Base-by-base conservation (phyloP, 192 early-diverging fungal genomes). In the Coemansia sp. region DNA sequence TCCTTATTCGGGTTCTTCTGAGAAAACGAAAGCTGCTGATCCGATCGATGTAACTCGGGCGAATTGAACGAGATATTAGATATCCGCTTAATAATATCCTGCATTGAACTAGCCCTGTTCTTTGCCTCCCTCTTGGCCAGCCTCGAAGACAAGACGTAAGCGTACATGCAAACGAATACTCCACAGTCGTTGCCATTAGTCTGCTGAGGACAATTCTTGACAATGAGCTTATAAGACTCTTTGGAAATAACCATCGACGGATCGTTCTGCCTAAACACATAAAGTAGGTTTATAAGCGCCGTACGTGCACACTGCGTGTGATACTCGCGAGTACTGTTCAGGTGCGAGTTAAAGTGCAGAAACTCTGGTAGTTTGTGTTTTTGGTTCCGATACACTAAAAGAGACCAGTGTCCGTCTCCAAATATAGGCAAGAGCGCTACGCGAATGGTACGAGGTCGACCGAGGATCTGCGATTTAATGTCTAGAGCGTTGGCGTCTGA, bases 201-300 rank as follows among this genome's bases (percentile, higher is more conserved):
- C 72, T 83, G 80, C 65, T 83, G 80, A 44, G 80, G 80, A 16
- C 80, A 83, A 55, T 75, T 83, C 62, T 83, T 83, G 47, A 83
- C 66, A 10, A 83, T 75, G 16, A 83, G 73, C 65, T 67, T 71
- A 41, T 83, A 83, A 5, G 80, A 78, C 16, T 83, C 80, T 31
- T 83, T 75, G 0, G 80, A 83, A 20, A 83, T 83, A 0, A 24
- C 47, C 80, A 83, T 83, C 13, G 20, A 57, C 10, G 76, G 67
- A 36, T 83, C 80, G 63, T 83, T 83, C 33, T 71, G 70, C 11
- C 80, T 57, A 33, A 83, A 78, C 63, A 83, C 76, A 15, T 83
- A 83, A 0, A 83, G 62, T 0, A 83, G 73, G 61, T 83, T 83
- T 52, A 78, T 83, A n/a, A 83, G 65, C 9, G 80, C 80, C 0